Base-by-base conservation (phyloP, 139 green algal genomes). In the Closterium sp. region DNA sequence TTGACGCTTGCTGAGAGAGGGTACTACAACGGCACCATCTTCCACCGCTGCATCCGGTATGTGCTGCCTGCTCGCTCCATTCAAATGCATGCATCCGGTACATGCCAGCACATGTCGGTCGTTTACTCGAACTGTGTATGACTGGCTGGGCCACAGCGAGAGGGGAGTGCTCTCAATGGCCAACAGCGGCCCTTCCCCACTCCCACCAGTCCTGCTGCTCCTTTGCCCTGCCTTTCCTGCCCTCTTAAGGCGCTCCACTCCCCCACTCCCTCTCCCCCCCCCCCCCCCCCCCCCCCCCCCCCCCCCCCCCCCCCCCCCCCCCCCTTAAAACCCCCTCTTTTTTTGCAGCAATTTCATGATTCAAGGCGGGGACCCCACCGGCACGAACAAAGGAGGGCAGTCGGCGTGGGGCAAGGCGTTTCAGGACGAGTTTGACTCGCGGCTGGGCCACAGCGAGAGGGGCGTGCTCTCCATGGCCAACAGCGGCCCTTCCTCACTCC, bases 341-440 rank as follows among this genome's bases (percentile, higher is more conserved):
- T 62, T 62, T 62, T 62, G 5, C 42, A 5, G 17, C 17, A 92
- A 86, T 19, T 92, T 94, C 9, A 88, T 91, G 91, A 70, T 91
- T 24, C 97, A 99, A 96, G 98, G 98, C 7, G 98, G 98, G n/a
- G 98, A 99, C 90, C 98, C 98, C 19, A 99, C 97, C 1, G 98
- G 97, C 86, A 99, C 97, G 0, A 97, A 98, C n/a, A 97, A 93
- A 31, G 98, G 97, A 29, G 98, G 98, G 24, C 96, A 98, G 90
- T 98, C 95, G 91, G 98, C 99, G 28, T 99, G 91, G 90, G 91
- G 92, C 22, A 93, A 92, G 92, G 85, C 93, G 19, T 95, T 94
- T 87, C 90, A 92, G 91, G 93, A 96, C 88, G 95, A 97, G 95
- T 62, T 96, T 17, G 94, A 95, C 87, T 93, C 28, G 27, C 85